Percentiles rank a stretch among this genome's conserved stretches.
Conservation (phyloP, 768 basidiomycete species). For the Trametes coccinea region DNA sequence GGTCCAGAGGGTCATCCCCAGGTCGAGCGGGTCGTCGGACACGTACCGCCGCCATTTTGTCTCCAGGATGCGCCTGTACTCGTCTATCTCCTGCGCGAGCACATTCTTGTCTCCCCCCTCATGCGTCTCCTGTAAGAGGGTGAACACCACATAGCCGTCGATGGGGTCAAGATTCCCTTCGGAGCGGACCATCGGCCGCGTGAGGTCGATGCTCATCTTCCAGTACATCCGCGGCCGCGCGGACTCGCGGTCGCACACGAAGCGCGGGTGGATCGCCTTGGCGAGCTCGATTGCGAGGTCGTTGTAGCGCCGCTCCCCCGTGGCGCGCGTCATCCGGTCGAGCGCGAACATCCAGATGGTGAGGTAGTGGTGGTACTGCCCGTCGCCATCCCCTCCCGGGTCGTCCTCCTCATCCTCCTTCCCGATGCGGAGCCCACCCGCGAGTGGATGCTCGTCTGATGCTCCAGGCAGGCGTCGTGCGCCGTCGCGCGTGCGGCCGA, state of each 20-base stretch:
- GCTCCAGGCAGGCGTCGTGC: slow-evolving; percentile 28
- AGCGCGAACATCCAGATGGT: slow-evolving; percentile 38
- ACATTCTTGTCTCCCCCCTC: slow-evolving; percentile 17
- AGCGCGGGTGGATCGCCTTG: slow-evolving; percentile 32
- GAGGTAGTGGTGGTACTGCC: slow-evolving; percentile 35
- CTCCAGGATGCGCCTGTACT: slow-evolving; percentile 30
- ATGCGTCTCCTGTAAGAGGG: slow-evolving; percentile 24
- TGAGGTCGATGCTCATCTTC: slow-evolving; percentile 34
- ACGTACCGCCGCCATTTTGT: slow-evolving; percentile 26
- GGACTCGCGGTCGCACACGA: slow-evolving; percentile 25
- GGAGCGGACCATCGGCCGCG: slow-evolving; percentile 27
- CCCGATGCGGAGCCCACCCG: slow-evolving; percentile 34
- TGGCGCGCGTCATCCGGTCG: slow-evolving; percentile 29
- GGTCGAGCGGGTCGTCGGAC: slow-evolving; percentile 32
- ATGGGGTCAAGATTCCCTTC: slow-evolving; percentile 35
- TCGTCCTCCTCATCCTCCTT: slow-evolving; percentile 29
- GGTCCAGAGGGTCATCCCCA: slow-evolving; percentile 36
- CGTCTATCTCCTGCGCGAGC: slow-evolving; percentile 26
- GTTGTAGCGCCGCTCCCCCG: slow-evolving; percentile 30
- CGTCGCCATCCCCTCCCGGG: slow-evolving; percentile 30
- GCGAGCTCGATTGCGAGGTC: slow-evolving; percentile 31
- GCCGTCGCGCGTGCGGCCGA: slow-evolving; percentile 29
- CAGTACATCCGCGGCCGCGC: slow-evolving; percentile 30
- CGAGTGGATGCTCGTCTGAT: slow-evolving; percentile 30
- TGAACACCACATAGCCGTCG: slow-evolving; percentile 32